Evolutionary conservation across 306 rosid genomes (phyloP), one percentile per base, ranked within the genome.

Genomic region (Trifolium dubium): DNA sequence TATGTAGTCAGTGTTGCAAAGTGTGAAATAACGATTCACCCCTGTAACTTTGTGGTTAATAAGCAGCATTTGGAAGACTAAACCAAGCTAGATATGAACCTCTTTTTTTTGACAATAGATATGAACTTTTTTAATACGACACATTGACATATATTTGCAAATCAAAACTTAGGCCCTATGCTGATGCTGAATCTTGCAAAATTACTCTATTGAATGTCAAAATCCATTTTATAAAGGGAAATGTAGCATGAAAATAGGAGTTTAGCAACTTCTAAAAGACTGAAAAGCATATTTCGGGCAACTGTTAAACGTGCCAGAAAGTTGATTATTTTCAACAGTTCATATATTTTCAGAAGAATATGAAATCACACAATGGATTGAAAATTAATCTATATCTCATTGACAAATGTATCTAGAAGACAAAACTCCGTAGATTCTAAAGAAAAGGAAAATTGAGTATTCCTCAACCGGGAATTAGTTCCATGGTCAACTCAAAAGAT

Each of bases 21-120:
- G 86, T 7, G 98, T 93, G 87, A 82, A 93, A 80, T 89, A 93
- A 72, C 90, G 93, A 85, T 93, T 93, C 55, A 75, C 81, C 64
- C 97, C 98, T 93, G 92, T 68, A 78, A 74, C 32, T 51, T 67
- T 35, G 47, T 18, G 41, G 79, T 74, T 51, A 75, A 35, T 35
- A 79, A 34, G 73, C 51, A n/a, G 64, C 51, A 68, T 39, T 54
- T 32, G 44, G 55, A 71, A 69, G 35, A 10, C 62, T 18, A 55
- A 55, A 55, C n/a, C 34, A 55, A 10, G 34, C n/a, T 31, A 10
- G 30, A 19, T 28, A 19, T 54, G 31, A n/a, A n/a, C n/a, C n/a
- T n/a, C n/a, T n/a, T n/a, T n/a, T n/a, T n/a, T n/a, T n/a, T n/a
- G n/a, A n/a, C n/a, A n/a, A n/a, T n/a, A n/a, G n/a, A n/a, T n/a